These are phyloP conservation scores for Chalciporus chontae DNA, from an alignment of 768 basidiomycete genomes.

Conservation along the genomic window DNA sequence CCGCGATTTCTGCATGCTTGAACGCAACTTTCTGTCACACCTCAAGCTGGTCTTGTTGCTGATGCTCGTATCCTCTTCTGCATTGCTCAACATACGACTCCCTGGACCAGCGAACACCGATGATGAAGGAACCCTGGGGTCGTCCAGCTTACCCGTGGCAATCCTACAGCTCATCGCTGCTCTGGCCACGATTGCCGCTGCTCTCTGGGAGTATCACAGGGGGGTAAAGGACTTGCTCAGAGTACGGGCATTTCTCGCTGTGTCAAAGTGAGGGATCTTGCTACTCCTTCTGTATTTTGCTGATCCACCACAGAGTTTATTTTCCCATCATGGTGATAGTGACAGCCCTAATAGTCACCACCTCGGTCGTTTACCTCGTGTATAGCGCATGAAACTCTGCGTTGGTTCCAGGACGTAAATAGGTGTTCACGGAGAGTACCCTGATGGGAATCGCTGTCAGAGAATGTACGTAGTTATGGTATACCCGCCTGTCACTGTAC, in stretches of 20 bases:
- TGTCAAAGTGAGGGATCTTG: conserved; percentile 43
- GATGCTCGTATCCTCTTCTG: conserved; percentile 58
- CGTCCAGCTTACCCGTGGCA: conserved; percentile 45
- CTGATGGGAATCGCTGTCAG: no score
- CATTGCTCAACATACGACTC: conserved; percentile 59
- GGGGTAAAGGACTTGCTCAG: conserved; percentile 54
- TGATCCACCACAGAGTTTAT: conserved; percentile 41
- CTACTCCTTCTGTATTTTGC: conserved; percentile 1
- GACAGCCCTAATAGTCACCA: conserved; percentile 45
- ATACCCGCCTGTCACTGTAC: no score
- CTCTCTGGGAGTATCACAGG: conserved; percentile 63
- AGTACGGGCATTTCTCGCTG: conserved; percentile 57
- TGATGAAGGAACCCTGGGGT: conserved; percentile 21
- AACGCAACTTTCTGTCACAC: conserved; percentile 70
- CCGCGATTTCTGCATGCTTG: conserved; percentile 78
- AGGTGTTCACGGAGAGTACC: no score
- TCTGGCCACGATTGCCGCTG: conserved; percentile 50
- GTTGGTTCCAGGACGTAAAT: background rate
- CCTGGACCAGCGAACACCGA: conserved; percentile 33
- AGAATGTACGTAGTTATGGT: no score
- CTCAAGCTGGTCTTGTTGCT: conserved; percentile 63
- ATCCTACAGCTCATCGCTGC: conserved; percentile 52
- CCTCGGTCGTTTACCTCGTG: conserved; percentile 48
- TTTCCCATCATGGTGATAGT: conserved; percentile 49
- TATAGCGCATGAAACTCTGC: conserved; percentile 16